Percentiles rank a stretch among this genome's conserved stretches.
phyloP scores from a whole-genome alignment of 1,284 basidiomycete genomes.

The Microbotryum intermedium region DNA sequence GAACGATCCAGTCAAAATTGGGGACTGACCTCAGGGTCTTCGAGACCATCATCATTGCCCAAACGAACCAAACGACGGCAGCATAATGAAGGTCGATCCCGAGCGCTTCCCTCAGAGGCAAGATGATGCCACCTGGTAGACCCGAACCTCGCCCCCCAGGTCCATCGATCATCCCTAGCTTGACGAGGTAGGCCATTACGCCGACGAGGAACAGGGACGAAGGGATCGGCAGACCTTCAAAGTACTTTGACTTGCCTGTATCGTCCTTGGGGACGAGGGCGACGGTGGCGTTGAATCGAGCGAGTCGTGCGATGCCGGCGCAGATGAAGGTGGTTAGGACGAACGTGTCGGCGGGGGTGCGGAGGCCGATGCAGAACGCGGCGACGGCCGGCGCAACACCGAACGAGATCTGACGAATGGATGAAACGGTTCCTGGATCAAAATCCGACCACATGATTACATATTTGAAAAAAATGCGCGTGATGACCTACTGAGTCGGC shows the following conservation, averaged over 20 bases:
- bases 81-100: slow-evolving; percentile 68
- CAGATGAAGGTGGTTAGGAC: slow-evolving; percentile 86
- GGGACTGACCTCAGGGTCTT: slow-evolving; percentile 57
- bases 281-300: slow-evolving; percentile 96
- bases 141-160: slow-evolving; percentile 30
- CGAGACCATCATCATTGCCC: slow-evolving; percentile 91
- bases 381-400: slow-evolving; percentile 86
- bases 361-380: slow-evolving; percentile 83
- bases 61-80: slow-evolving; percentile 61
- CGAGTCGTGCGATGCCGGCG: slow-evolving; percentile 88
- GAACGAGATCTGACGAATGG: slow-evolving; percentile 72
- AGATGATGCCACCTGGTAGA: slow-evolving; percentile 17
- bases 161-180: slow-evolving; percentile 71
- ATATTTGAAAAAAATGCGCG: no score
- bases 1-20: no score
- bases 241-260: slow-evolving; percentile 83
- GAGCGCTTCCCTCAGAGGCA: slow-evolving; percentile 8
- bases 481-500: slow-evolving; percentile 70
- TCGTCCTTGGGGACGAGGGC: slow-evolving; percentile 84
- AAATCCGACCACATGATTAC: neutral
- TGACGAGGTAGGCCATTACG: slow-evolving; percentile 71
- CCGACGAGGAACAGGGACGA: slow-evolving; percentile 75
- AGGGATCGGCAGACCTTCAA: slow-evolving; percentile 96
- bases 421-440: neutral
- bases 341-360: slow-evolving; percentile 80